A percentile compares a stretch with the other conserved stretches of the same genome.
Conservation (phyloP, 768 basidiomycete genomes). For the Mycena capillaripes region DNA sequence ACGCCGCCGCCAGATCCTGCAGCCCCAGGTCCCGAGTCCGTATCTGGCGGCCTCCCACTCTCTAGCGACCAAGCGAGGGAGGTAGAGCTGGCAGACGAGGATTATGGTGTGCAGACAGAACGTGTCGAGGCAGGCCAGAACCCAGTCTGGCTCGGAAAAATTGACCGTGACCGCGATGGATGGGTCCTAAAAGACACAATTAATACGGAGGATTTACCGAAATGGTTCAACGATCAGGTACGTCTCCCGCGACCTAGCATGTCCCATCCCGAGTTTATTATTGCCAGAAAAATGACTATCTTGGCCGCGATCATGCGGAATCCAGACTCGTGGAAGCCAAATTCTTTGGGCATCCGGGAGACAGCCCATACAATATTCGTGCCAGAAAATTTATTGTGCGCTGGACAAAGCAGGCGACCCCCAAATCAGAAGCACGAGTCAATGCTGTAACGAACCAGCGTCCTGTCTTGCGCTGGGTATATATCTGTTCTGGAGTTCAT, state of each 20-base stretch:
- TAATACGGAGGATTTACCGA: slow-evolving; percentile 3
- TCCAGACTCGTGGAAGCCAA: not conserved
- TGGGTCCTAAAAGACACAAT: not conserved
- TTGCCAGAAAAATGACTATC: slow-evolving; percentile 9
- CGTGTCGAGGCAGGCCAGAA: not conserved
- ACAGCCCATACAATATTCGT: not conserved
- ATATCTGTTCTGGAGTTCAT: not conserved
- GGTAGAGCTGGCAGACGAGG: not conserved
- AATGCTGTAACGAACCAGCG: not conserved
- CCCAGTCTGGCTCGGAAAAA: not conserved
- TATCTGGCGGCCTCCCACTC: too few relatives aligned
- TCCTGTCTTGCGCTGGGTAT: not conserved
- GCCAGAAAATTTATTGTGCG: not conserved
- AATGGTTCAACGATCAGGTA: slow-evolving; percentile 20
- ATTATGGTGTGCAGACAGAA: not conserved
- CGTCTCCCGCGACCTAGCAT: not conserved
- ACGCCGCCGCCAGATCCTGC: too few relatives aligned
- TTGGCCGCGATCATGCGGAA: not conserved
- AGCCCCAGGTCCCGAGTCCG: too few relatives aligned
- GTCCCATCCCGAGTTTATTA: not conserved
- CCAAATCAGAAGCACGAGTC: not conserved
- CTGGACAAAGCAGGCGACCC: not conserved
- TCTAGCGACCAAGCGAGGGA: not conserved
- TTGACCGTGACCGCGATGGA: not conserved
- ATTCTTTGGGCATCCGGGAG: not conserved